These are phyloP conservation scores for Melastoma candidum DNA, from an alignment of 441 rosid genomes.

Conservation along the genomic window DNA sequence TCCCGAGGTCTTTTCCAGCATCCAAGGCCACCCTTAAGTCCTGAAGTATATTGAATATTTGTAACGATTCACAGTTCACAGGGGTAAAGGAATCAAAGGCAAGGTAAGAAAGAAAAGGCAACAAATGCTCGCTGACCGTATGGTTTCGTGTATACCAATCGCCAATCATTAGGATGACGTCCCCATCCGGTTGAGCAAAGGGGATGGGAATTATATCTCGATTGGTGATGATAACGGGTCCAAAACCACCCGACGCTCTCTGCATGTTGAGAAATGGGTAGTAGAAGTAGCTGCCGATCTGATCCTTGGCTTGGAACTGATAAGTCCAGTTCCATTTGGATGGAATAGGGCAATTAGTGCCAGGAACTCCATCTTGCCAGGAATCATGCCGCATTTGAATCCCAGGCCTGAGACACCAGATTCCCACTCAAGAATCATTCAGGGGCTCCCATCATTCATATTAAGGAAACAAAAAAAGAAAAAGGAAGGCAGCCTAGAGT, in stretches of 20 bases:
- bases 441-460: slow-evolving; percentile 7
- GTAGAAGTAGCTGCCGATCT: slow-evolving; percentile 90
- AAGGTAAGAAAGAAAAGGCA: slow-evolving; percentile 2
- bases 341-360: slow-evolving; percentile 80
- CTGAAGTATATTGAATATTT: slow-evolving; percentile 24
- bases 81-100: slow-evolving; percentile 4
- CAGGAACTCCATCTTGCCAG: slow-evolving; percentile 88
- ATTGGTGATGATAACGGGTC: slow-evolving; percentile 64
- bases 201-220: slow-evolving; percentile 54
- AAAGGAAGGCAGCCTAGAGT: neutral
- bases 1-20: slow-evolving; percentile 78
- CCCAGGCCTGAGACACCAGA: slow-evolving; percentile 52
- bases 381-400: slow-evolving; percentile 75
- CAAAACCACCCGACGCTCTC: slow-evolving; percentile 89
- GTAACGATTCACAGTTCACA: neutral
- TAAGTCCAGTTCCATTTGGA: slow-evolving; percentile 57
- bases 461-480: neutral
- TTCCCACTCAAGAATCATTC: slow-evolving; percentile 1
- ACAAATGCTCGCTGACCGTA: slow-evolving; percentile 52
- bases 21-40: slow-evolving; percentile 60
- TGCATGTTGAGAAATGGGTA: slow-evolving; percentile 71
- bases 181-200: slow-evolving; percentile 71
- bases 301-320: slow-evolving; percentile 83
- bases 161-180: slow-evolving; percentile 55
- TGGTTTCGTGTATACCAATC: slow-evolving; percentile 85